Conservation (phyloP, 257 asterid species). For the Solanum chiquidenum region DNA sequence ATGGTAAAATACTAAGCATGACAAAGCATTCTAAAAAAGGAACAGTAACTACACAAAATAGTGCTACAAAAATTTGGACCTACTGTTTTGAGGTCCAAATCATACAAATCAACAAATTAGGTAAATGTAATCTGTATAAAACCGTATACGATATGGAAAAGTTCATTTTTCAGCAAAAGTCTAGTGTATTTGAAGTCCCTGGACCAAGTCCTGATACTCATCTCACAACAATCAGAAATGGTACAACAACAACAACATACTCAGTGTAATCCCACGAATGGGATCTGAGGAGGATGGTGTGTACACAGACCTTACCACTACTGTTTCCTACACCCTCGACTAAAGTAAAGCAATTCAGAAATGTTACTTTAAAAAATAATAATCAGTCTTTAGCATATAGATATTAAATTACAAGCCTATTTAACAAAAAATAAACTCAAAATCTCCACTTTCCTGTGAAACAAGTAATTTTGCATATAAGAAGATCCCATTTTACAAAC, state of each 20-base stretch:
- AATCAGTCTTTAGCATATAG: not conserved
- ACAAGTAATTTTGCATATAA: not conserved
- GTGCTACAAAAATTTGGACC: not conserved
- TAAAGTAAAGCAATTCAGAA: not conserved
- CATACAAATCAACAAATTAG: not conserved
- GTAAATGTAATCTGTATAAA: not conserved
- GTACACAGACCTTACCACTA: not conserved
- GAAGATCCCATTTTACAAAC: not conserved
- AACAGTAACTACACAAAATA: not conserved
- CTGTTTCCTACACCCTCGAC: not conserved
- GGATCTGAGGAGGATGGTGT: not conserved
- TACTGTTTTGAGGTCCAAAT: not conserved
- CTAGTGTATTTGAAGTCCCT: not conserved
- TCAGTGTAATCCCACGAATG: not conserved
- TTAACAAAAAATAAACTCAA: not conserved
- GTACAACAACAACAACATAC: not conserved
- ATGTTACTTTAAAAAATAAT: not conserved
- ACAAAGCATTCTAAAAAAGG: not conserved
- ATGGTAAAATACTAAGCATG: not conserved
- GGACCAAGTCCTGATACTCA: not conserved
- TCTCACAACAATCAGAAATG: not conserved
- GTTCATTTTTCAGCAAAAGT: not conserved
- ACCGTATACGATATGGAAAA: not conserved
- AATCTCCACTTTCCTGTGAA: not conserved
- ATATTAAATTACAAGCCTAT: not conserved